Evolutionary conservation across 2,329 filamentous ascomycete species (phyloP).

Genomic region (Daldinia sp.): DNA sequence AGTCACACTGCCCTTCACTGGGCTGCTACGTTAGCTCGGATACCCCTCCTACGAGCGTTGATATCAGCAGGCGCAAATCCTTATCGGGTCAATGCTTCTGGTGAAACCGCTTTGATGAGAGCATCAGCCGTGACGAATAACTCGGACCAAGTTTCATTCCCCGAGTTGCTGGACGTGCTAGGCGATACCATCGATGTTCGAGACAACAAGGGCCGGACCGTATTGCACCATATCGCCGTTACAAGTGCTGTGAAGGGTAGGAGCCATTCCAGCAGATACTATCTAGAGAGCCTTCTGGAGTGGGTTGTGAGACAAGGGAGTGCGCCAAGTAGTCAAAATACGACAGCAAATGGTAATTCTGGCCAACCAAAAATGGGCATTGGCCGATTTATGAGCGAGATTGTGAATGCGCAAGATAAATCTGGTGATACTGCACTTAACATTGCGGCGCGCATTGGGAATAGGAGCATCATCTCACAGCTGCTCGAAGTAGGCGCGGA

Average conservation of each 20-base stretch:
- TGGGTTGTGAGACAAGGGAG: conserved; percentile 91
- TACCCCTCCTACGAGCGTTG: conserved; percentile 81
- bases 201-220: conserved; percentile 88
- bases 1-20: conserved; percentile 93
- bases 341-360: conserved; percentile 45
- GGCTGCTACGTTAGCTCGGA: conserved; percentile 90
- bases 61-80: conserved; percentile 87
- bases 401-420: conserved; percentile 94
- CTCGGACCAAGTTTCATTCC: conserved; percentile 88
- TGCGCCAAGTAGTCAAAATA: conserved; percentile 61
- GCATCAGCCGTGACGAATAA: conserved; percentile 95
- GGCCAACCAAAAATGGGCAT: conserved; percentile 77
- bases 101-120: conserved; percentile 92
- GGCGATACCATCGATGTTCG: conserved; percentile 89
- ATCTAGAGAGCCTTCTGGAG: conserved; percentile 91
- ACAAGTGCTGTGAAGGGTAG: conserved; percentile 95
- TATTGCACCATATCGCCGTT: conserved; percentile 94
- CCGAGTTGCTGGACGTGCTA: conserved; percentile 86
- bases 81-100: conserved; percentile 84
- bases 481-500: conserved; percentile 94
- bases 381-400: conserved; percentile 93
- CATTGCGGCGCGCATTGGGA: conserved; percentile 90
- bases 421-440: conserved; percentile 95
- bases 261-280: conserved; percentile 91
- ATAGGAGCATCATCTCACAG: conserved; percentile 95